These are phyloP conservation scores for Heritiera fomes DNA, from an alignment of 345 rosid species.

Conservation along the genomic window DNA sequence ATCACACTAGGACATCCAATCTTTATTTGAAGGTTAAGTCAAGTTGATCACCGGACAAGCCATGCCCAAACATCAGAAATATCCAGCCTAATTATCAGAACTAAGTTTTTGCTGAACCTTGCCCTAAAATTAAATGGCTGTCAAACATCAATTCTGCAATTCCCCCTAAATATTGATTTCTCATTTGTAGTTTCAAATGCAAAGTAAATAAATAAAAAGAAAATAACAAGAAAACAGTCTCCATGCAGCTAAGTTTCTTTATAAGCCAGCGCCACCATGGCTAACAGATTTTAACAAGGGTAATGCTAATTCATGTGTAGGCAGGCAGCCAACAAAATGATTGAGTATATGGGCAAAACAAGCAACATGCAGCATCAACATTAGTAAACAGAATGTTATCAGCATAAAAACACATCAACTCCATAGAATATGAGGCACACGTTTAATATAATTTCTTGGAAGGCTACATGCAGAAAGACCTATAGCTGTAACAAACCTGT, in stretches of 20 bases:
- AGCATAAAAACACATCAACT: conserved; percentile 11
- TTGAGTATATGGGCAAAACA: neutral
- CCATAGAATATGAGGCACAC: conserved; percentile 1
- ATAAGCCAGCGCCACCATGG: neutral
- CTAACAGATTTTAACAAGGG: neutral
- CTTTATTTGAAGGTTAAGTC: neutral
- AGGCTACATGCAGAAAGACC: neutral
- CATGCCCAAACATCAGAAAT: neutral
- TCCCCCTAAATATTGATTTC: neutral
- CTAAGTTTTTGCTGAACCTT: neutral
- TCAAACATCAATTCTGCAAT: neutral
- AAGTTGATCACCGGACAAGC: neutral
- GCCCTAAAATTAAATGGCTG: neutral
- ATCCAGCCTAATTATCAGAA: neutral
- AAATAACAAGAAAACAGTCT: neutral
- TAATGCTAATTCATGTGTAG: neutral
- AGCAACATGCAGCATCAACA: neutral
- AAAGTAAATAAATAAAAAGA: neutral
- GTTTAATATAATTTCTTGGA: neutral
- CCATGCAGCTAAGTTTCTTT: conserved; percentile 11
- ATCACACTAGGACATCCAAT: neutral
- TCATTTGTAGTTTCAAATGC: neutral
- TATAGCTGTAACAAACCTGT: conserved; percentile 58
- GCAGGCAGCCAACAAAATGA: neutral
- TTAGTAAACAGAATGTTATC: neutral